phyloP scores from a whole-genome alignment of 2,329 filamentous ascomycete genomes.

The Ramichloridium luteum region DNA sequence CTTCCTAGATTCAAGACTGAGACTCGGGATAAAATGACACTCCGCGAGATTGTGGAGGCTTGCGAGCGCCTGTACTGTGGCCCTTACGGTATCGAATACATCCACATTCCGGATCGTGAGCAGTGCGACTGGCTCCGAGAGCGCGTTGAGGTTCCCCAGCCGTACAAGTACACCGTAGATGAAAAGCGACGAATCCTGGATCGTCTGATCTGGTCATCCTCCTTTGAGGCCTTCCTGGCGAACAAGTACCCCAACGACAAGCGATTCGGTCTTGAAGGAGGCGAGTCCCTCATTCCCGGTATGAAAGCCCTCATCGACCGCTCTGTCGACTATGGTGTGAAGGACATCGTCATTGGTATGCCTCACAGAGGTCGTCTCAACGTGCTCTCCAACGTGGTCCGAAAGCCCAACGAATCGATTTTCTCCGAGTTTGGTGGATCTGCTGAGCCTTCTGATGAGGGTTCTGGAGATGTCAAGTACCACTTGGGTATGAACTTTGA shows the following conservation, averaged over 20 bases:
- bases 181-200: conserved; percentile 97
- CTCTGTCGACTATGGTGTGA: conserved; percentile 95
- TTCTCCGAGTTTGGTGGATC: conserved; percentile 96
- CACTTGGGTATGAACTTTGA: conserved; percentile 99
- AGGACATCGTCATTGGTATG: conserved; percentile 99
- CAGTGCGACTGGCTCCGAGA: conserved; percentile 98
- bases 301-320: conserved; percentile 99
- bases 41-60: conserved; percentile 82
- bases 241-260: conserved; percentile 99
- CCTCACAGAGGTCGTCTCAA: conserved; percentile 97
- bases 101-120: conserved; percentile 93
- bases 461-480: conserved; percentile 98
- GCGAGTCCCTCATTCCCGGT: conserved; percentile 89
- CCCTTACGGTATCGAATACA: conserved; percentile 96
- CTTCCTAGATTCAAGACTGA: conserved; percentile 85
- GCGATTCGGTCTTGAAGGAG: conserved; percentile 95
- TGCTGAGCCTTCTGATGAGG: conserved; percentile 78
- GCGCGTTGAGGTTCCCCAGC: conserved; percentile 82
- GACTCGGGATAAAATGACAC: conserved; percentile 84
- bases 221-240: conserved; percentile 87
- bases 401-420: conserved; percentile 98
- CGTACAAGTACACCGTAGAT: conserved; percentile 95
- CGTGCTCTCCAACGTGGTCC: conserved; percentile 93
- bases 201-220: conserved; percentile 95
- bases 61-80: conserved; percentile 96